A percentile compares a stretch with the other conserved stretches of the same genome.
These are phyloP conservation scores for Leccinum broughii DNA, from an alignment of 768 basidiomycete species.

Conservation along the genomic window DNA sequence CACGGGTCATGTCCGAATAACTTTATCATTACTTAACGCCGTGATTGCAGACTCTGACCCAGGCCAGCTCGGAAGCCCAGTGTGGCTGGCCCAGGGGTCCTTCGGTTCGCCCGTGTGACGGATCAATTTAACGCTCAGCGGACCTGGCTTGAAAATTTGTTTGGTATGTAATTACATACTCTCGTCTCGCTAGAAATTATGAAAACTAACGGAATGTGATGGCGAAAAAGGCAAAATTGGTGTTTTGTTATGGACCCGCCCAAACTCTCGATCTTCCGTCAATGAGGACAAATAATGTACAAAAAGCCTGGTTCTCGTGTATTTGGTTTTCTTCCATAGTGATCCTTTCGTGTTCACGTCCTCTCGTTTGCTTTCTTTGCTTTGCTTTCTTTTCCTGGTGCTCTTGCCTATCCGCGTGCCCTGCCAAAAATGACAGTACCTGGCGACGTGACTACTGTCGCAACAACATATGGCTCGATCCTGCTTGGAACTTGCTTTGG, in stretches of 20 bases:
- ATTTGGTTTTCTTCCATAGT: conserved; percentile 12
- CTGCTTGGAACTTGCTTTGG: conserved; percentile 33
- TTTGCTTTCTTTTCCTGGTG: not conserved
- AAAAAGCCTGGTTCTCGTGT: conserved; percentile 21
- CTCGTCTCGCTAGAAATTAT: conserved; percentile 3
- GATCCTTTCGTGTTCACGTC: conserved; percentile 31
- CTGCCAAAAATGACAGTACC: conserved; percentile 17
- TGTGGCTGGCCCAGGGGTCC: not conserved
- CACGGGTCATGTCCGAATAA: not conserved
- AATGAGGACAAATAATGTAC: conserved; percentile 37
- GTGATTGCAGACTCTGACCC: not conserved
- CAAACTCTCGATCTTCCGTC: conserved; percentile 26
- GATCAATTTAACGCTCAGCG: not conserved
- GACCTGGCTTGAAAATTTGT: not conserved
- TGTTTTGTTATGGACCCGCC: conserved; percentile 9
- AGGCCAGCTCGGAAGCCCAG: not conserved
- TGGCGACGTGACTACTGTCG: conserved; percentile 34
- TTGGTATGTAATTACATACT: not conserved
- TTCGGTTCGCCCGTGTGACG: conserved; percentile 1
- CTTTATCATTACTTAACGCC: not conserved
- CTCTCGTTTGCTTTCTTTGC: conserved; percentile 27
- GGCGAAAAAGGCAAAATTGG: conserved; percentile 14
- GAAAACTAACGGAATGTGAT: conserved; percentile 21
- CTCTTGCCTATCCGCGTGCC: not conserved
- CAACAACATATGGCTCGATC: conserved; percentile 34